Evolutionary conservation across 1,139 yeast genomes (phyloP).

Genomic region (Yamadazyma buinensis): DNA sequence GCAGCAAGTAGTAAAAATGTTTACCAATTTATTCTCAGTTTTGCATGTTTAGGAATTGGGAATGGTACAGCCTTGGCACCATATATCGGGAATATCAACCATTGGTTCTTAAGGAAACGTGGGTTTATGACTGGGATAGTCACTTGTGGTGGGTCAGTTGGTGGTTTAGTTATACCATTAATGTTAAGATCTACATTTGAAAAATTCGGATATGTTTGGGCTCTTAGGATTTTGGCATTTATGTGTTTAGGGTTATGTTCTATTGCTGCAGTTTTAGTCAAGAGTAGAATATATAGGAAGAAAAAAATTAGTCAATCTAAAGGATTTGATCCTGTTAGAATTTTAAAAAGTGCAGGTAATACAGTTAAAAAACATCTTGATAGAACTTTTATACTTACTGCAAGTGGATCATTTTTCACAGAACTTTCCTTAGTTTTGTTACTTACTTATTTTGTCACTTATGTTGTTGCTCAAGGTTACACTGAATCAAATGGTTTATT

Average conservation of each 20-base stretch:
- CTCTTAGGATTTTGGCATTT: slow-evolving; percentile 32
- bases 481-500: slow-evolving; percentile 49
- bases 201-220: slow-evolving; percentile 33
- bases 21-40: slow-evolving; percentile 34
- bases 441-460: slow-evolving; percentile 53
- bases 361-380: slow-evolving; percentile 14
- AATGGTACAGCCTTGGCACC: slow-evolving; percentile 35
- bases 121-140: slow-evolving; percentile 37
- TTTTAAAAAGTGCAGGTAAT: neutral
- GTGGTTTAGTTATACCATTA: slow-evolving; percentile 34
- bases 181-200: slow-evolving; percentile 29
- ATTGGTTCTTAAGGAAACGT: slow-evolving; percentile 33
- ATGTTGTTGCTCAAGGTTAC: slow-evolving; percentile 51
- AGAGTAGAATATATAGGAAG: slow-evolving; percentile 33
- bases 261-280: slow-evolving; percentile 36
- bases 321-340: neutral
- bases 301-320: neutral
- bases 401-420: slow-evolving; percentile 38
- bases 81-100: slow-evolving; percentile 34
- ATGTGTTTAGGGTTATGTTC: slow-evolving; percentile 30
- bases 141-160: slow-evolving; percentile 38
- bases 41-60: slow-evolving; percentile 33
- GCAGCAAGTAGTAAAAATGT: slow-evolving; percentile 26
- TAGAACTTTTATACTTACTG: slow-evolving; percentile 19
- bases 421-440: slow-evolving; percentile 55